Conservation (phyloP, 148 eudicot genomes). For the Dysphania ambrosioides region DNA sequence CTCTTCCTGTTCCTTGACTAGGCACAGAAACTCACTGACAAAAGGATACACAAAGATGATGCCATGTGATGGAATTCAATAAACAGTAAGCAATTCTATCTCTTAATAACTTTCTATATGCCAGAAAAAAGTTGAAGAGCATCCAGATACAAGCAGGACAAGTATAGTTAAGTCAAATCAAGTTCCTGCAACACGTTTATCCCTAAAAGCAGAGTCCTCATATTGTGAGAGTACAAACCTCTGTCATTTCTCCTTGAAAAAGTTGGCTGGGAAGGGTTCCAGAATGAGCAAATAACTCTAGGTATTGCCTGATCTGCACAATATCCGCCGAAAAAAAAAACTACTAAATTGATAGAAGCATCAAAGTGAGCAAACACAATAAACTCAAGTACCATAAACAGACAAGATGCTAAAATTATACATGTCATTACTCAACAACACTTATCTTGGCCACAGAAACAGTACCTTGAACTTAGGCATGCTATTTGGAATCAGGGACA, state of each 20-base stretch:
- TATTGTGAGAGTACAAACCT: slow-evolving; percentile 44
- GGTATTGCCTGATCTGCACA: slow-evolving; percentile 76
- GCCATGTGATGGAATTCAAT: neutral
- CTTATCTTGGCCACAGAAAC: no score
- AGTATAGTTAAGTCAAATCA: neutral
- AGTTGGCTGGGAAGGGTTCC: slow-evolving; percentile 78
- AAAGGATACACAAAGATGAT: neutral
- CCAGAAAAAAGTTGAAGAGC: neutral
- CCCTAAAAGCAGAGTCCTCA: neutral
- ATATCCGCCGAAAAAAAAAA: neutral
- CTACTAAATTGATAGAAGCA: neutral
- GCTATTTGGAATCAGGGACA: neutral
- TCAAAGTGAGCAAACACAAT: slow-evolving; percentile 7
- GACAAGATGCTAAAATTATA: neutral
- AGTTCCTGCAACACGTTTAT: neutral
- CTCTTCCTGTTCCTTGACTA: neutral
- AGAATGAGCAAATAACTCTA: slow-evolving; percentile 47
- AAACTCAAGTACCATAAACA: neutral
- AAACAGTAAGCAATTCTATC: neutral
- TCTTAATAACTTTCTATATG: neutral
- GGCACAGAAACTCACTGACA: neutral
- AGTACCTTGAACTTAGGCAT: neutral
- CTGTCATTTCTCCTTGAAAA: slow-evolving; percentile 59
- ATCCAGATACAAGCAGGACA: neutral
- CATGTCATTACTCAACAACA: neutral